These are phyloP conservation scores for Pistacia vera DNA, from an alignment of 345 rosid genomes.

Conservation along the genomic window DNA sequence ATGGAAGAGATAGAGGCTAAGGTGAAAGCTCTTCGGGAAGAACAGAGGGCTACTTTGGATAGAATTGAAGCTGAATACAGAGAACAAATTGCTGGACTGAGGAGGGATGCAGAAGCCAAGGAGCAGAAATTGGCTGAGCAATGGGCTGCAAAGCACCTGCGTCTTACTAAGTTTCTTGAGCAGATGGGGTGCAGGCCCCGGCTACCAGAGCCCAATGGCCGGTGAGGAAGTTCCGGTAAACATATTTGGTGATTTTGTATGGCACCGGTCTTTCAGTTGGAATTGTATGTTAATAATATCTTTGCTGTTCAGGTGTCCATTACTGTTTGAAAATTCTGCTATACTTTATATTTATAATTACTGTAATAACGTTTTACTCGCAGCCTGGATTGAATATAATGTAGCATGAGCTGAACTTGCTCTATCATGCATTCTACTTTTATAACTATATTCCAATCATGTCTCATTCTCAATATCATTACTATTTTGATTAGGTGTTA, in stretches of 20 bases:
- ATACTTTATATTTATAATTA: conserved; percentile 27
- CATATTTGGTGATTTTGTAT: neutral
- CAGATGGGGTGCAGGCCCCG: conserved; percentile 69
- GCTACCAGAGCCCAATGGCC: conserved; percentile 41
- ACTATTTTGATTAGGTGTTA: neutral
- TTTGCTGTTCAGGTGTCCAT: conserved; percentile 11
- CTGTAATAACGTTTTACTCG: conserved; percentile 8
- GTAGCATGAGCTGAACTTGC: conserved; percentile 16
- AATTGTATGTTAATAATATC: neutral
- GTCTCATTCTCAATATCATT: neutral
- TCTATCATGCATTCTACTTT: conserved; percentile 14
- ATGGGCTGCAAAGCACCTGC: conserved; percentile 73
- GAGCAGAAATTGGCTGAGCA: conserved; percentile 93
- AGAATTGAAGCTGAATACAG: conserved; percentile 78
- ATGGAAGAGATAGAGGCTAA: conserved; percentile 84
- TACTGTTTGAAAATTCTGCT: conserved; percentile 16
- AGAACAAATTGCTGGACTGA: conserved; percentile 68
- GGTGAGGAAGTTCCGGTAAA: conserved; percentile 24
- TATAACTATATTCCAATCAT: neutral
- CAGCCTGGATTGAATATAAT: conserved; percentile 19
- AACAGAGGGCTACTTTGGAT: conserved; percentile 67
- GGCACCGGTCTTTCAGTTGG: neutral
- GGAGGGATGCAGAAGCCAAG: conserved; percentile 83
- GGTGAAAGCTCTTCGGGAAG: conserved; percentile 88
- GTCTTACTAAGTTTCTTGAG: conserved; percentile 77